Conservation (phyloP, 805 yeast genomes). For the Cyberlindnera japonica region DNA sequence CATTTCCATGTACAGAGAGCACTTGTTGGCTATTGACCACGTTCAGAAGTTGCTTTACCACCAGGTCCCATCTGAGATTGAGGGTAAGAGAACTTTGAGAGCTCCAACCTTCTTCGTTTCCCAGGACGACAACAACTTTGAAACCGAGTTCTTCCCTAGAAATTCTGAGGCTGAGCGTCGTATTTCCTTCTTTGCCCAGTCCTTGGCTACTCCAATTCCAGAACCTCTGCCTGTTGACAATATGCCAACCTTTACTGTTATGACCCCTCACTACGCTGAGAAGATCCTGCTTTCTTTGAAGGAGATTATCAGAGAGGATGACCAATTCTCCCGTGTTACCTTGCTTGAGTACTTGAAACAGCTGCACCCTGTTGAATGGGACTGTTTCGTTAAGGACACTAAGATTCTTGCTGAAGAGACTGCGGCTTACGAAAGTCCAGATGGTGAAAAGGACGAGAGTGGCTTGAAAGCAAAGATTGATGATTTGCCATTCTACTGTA, state of each 20-base stretch:
- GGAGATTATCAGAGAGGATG: constrained; percentile 96
- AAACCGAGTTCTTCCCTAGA: constrained; percentile 94
- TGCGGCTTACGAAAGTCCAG: constrained; percentile 57
- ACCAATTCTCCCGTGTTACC: constrained; percentile 92
- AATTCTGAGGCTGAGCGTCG: constrained; percentile 99
- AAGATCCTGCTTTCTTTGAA: constrained; percentile 89
- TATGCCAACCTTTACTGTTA: constrained; percentile 98
- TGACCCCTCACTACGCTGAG: constrained; percentile 95
- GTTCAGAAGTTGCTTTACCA: constrained; percentile 96
- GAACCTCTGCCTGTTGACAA: constrained; percentile 99
- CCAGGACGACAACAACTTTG: constrained; percentile 90
- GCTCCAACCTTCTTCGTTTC: constrained; percentile 99
- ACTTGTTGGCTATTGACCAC: constrained; percentile 94
- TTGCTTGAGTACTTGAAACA: constrained; percentile 91
- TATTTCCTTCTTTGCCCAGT: constrained; percentile 98
- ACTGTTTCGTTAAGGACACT: constrained; percentile 93
- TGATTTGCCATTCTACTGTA: constrained; percentile 90
- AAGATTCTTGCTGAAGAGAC: constrained; percentile 93
- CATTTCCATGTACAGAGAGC: constrained; percentile 99
- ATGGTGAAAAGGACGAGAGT: constrained; percentile 55
- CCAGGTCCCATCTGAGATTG: constrained; percentile 97
- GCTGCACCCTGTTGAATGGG: constrained; percentile 97
- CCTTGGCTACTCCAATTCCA: constrained; percentile 96
- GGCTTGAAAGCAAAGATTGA: constrained; percentile 80
- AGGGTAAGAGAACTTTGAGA: constrained; percentile 96